Evolutionary conservation across 1,139 yeast species (phyloP).

Genomic region (Nakaseomyces nivariensis): DNA sequence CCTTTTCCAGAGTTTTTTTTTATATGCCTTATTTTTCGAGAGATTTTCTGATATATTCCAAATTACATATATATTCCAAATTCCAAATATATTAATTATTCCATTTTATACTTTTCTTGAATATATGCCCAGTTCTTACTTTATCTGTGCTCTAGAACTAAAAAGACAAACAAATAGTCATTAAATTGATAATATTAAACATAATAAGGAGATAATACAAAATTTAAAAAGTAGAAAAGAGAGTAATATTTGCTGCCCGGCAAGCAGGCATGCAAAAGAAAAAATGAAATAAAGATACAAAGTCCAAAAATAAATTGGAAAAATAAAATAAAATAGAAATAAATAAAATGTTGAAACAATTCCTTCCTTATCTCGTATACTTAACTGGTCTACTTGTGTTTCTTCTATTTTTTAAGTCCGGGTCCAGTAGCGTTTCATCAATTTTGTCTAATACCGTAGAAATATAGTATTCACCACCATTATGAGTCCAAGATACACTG

Average conservation of each 20-base stretch:
- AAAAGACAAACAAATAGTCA: no score
- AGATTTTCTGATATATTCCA: no score
- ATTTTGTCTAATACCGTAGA: constrained; percentile 52
- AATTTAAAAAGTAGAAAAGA: no score
- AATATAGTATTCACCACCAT: constrained; percentile 63
- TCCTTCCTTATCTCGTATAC: constrained; percentile 17
- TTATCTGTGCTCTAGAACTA: not conserved
- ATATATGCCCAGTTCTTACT: constrained; percentile 56
- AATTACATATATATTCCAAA: no score
- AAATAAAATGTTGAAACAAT: not conserved
- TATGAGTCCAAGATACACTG: constrained; percentile 86
- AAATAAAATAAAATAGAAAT: not conserved
- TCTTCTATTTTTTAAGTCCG: constrained; percentile 18
- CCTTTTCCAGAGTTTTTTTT: no score
- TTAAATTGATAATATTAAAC: no score
- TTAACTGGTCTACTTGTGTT: constrained; percentile 14
- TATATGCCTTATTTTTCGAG: no score
- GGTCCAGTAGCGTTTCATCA: constrained; percentile 33
- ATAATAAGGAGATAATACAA: no score
- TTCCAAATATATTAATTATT: no score
- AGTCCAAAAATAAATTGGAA: not conserved
- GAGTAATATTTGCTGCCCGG: no score
- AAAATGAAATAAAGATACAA: no score
- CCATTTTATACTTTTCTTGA: constrained; percentile 48
- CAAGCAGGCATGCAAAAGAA: no score